Evolutionary conservation across 179 eudicot genomes (phyloP), one percentile per base, ranked within the genome.

Genomic region (Vitellaria paradoxa): DNA sequence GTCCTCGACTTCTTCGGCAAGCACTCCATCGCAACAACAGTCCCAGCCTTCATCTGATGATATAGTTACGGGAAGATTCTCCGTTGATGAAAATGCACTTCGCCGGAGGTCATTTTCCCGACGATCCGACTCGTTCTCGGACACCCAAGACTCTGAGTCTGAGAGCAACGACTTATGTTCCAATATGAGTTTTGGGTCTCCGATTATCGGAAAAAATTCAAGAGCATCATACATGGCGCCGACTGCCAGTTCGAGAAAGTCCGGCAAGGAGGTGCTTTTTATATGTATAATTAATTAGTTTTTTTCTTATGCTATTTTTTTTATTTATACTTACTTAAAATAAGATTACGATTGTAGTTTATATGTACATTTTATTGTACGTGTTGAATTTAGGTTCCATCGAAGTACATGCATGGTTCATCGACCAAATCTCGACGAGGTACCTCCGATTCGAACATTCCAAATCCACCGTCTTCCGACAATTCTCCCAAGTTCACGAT

Each of bases 141-240:
- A 81, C 11, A 47, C 40, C 2, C 70, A 23, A 0, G 84, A 77
- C 12, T 81, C 85, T 0, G 89, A 75, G 7, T 82, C 86, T 0
- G 88, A 82, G 47, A 77, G 37, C 37, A 30, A 30, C 37, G 37
- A 30, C 2, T 30, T 30, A 30, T 30, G 37, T 30, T 30, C 37
- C 37, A 30, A 30, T 30, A 30, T 2, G 37, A 30, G 37, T 30
- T 30, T 30, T 30, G 1, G 37, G 37, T 30, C 37, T 30, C 37
- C 37, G 37, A 30, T 30, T 30, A 30, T 30, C 2, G 37, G 37
- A 30, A 2, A 2, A 30, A 30, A 30, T 30, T 73, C 70, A 2
- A 53, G 76, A 9, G 82, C 84, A 0, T 81, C 86, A 0, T 78
- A 82, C 47, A 81, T 84, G 86, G 81, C 78, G 5, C 56, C 88